Base-by-base conservation (phyloP, 331 rosid species). In the Saraca asoca region DNA sequence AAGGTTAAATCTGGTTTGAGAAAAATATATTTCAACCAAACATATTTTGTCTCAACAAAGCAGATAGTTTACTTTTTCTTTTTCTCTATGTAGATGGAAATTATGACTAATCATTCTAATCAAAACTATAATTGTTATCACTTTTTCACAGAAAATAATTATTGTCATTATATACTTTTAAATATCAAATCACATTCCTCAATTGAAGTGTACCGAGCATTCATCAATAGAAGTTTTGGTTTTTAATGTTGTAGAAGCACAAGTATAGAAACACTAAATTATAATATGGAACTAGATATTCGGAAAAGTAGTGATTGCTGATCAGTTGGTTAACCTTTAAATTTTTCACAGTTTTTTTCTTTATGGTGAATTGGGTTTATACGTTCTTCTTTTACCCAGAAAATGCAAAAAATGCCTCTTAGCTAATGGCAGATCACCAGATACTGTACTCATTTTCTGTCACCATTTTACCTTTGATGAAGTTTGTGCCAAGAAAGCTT, bases 401-500 rank as follows among this genome's bases (percentile, higher is more conserved):
- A 66, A 64, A 42, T 55, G 64, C 44, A 12, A 58, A 51, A 45
- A 46, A 56, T 4, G 43, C 43, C 12, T 43, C 15, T 41, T 33
- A 34, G 49, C 49, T 10, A 29, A 10, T 16, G 9, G 33, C 56
- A 63, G 45, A 48, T 37, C 8, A 12, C 14, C 38, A 61, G 62
- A 45, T 39, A 75, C 49, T 61, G 39, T 46, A 50, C 19, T 31
- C 12, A 13, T 41, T 64, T 58, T 45, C 45, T 62, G 55, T 67
- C 66, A 69, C 49, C 60, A 48, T 18, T 43, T 16, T 20, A 93
- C 96, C 97, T 87, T 71, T 67, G 82, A 77, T 46, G 84, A 1
- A 24, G 3, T 77, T 9, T 82, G 79, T 35, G 97, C 90, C 83
- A 84, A 51, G 64, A 56, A 82, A 63, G 88, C 76, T 69, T 85